These are phyloP conservation scores for Brassica balearica DNA, from an alignment of 441 rosid species.

Conservation along the genomic window DNA sequence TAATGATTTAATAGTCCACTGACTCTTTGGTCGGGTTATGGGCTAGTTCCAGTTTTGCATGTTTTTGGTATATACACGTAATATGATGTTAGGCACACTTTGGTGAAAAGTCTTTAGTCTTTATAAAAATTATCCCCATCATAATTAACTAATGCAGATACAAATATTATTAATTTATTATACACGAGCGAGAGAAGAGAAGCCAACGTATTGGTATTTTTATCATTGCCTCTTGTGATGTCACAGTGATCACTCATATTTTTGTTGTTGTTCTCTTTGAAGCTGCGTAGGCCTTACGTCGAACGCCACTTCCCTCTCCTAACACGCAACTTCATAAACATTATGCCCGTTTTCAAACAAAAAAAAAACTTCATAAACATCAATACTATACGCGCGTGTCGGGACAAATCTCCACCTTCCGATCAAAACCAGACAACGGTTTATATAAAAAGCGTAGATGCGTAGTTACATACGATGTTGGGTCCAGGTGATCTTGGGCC, in stretches of 20 bases:
- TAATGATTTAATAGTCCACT: conserved; percentile 31
- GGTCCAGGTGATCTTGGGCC: conserved; percentile 44
- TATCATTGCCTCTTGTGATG: conserved; percentile 17
- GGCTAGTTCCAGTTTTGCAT: conserved; percentile 41
- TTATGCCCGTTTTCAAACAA: too few species aligned
- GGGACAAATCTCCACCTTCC: conserved; percentile 16
- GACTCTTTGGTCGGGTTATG: conserved; percentile 46
- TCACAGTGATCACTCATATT: conserved; percentile 36
- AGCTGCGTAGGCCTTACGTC: conserved; percentile 43
- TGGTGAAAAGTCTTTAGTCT: conserved; percentile 37
- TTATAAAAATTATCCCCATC: conserved; percentile 30
- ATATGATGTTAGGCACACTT: conserved; percentile 43
- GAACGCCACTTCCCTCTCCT: conserved; percentile 44
- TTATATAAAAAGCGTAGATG: neutral
- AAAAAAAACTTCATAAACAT: neutral
- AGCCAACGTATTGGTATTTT: neutral
- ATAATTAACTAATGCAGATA: neutral
- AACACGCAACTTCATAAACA: conserved; percentile 35
- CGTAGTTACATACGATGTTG: neutral
- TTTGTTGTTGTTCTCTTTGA: conserved; percentile 30
- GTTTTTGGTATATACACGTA: conserved; percentile 42
- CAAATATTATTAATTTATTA: neutral
- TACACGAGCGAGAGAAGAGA: neutral
- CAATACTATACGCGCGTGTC: conserved; percentile 37
- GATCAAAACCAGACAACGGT: conserved; percentile 34